Base-by-base conservation (phyloP, 768 basidiomycete species). In the Hortiboletus campestris region DNA sequence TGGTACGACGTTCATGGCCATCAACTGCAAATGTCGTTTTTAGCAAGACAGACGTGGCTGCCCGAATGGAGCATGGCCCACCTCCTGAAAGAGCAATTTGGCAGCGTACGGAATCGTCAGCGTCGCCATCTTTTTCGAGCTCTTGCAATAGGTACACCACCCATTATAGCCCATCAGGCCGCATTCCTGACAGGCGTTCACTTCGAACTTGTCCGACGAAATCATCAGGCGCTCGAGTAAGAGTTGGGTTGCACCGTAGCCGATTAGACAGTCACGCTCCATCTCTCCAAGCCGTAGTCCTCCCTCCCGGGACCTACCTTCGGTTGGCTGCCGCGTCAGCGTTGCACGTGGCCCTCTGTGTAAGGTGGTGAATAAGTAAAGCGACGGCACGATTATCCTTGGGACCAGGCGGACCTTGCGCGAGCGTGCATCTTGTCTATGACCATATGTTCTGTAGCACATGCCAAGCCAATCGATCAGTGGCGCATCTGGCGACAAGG, bases 361-460 rank as follows among this genome's bases (percentile, higher is more conserved):
- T 4, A 29, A 29, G n/a, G 25, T 22, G 31, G n/a, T 59, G 49
- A 55, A 61, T 58, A 41, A 58, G 29, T 31, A 28, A 34, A 25
- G 9, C 19, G 25, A 14, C 22, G 40, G 6, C 36, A 40, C 47
- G 49, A 29, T 40, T 50, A 56, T 61, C 50, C 48, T 62, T 59
- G 55, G 49, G 43, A 48, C 32, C 39, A 25, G 28, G 36, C 79
- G 64, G 71, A 88, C 92, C 93, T 88, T 48, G 97, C 94, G 55
- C 97, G 88, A 61, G 97, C 97, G 65, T 99, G 97, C 97, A 99
- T 99, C 80, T 99, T 99, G 80, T 99, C 97, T 88, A 98, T 90
- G 48, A 98, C 96, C 96, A 98, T 98, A 76, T 96, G 95, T 78
- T 95, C 86, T 90, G 62, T 39, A 47, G 38, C 22, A 55, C 22